phyloP scores from a whole-genome alignment of 352 stramenopile species.

The Hyaloperonospora brassicae region DNA sequence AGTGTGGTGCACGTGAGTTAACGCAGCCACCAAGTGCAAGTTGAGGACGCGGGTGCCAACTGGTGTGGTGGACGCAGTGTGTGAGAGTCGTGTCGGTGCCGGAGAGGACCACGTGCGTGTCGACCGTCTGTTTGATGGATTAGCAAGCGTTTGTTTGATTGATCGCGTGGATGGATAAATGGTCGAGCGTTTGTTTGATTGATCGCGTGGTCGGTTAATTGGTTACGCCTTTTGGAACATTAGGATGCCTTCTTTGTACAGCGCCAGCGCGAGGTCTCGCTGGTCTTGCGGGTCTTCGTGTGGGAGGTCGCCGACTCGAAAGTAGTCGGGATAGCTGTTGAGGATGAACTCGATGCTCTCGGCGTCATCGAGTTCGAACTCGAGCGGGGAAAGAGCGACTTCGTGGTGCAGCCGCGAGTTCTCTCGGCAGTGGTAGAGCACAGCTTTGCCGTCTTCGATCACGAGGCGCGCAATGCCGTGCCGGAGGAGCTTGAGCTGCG shows the following conservation, averaged over 20 bases:
- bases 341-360: conserved; percentile 77
- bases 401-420: conserved; percentile 75
- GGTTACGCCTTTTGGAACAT: conserved; percentile 48
- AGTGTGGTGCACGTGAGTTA: too few relatives aligned
- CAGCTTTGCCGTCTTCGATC: conserved; percentile 66
- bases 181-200: not conserved
- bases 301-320: conserved; percentile 67
- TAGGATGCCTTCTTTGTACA: conserved; percentile 73
- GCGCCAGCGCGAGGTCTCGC: conserved; percentile 51
- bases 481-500: conserved; percentile 61
- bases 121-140: too few relatives aligned
- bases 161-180: too few relatives aligned
- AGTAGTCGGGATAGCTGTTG: conserved; percentile 65
- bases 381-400: conserved; percentile 53
- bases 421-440: conserved; percentile 75
- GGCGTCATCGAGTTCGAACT: conserved; percentile 75
- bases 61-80: too few relatives aligned
- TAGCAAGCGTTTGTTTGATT: too few relatives aligned
- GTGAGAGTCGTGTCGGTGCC: too few relatives aligned
- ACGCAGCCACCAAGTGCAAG: too few relatives aligned
- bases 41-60: too few relatives aligned
- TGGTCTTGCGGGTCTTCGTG: conserved; percentile 69
- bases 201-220: not conserved
- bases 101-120: too few relatives aligned
- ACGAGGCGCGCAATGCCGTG: conserved; percentile 63